Conservation (phyloP, 495 filamentous ascomycete genomes). For the Penicillium riverlandense region DNA sequence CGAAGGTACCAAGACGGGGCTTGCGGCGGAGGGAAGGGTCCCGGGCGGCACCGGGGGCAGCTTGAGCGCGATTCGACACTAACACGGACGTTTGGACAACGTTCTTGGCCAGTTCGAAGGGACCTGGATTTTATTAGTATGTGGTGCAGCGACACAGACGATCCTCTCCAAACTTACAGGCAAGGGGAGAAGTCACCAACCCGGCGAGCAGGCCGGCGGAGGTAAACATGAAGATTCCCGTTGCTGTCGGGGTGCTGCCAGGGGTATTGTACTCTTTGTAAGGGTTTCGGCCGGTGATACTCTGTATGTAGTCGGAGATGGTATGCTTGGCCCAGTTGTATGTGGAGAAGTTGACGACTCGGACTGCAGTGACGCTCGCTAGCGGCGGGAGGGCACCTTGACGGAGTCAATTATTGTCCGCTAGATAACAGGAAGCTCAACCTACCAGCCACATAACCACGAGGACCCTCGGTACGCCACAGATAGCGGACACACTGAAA, state of each 20-base stretch:
- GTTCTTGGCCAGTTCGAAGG: constrained; percentile 90
- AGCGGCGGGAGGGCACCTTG: constrained; percentile 73
- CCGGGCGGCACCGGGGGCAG: constrained; percentile 46
- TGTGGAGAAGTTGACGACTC: constrained; percentile 88
- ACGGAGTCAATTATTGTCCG: background rate
- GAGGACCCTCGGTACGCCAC: constrained; percentile 40
- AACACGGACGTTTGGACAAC: constrained; percentile 86
- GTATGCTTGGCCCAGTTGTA: constrained; percentile 79
- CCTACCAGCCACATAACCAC: constrained; percentile 41
- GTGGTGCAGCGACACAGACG: background rate
- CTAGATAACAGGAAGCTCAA: background rate
- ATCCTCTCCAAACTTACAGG: constrained; percentile 54
- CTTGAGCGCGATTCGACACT: constrained; percentile 60
- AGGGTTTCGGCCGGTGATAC: constrained; percentile 60
- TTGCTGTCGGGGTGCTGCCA: constrained; percentile 61
- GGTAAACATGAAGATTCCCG: constrained; percentile 67
- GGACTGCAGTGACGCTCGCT: constrained; percentile 79
- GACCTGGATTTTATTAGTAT: constrained; percentile 44
- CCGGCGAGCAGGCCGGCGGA: constrained; percentile 74
- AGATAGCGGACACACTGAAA: constrained; percentile 36
- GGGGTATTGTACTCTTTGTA: constrained; percentile 61
- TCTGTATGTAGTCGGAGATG: constrained; percentile 46
- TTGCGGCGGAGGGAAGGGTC: constrained; percentile 59
- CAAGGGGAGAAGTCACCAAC: constrained; percentile 71
- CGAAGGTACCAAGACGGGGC: constrained; percentile 71